A percentile compares a stretch with the other conserved stretches of the same genome.
phyloP scores from a whole-genome alignment of 2,329 filamentous ascomycete species.

The Colletotrichum scovillei region DNA sequence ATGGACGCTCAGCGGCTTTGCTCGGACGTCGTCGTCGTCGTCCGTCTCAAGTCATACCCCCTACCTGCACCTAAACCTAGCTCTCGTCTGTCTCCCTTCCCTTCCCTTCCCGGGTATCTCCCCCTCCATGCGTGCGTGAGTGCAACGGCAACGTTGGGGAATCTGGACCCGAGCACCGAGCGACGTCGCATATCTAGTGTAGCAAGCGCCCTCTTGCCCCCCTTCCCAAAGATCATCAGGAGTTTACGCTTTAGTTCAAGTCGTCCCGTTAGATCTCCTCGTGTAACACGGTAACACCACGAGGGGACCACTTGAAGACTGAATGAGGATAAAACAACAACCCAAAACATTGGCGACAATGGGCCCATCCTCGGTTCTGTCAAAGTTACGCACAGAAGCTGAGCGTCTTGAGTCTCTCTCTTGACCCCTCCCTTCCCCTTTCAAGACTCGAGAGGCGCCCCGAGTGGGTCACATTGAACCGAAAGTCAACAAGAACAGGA shows the following conservation, averaged over 20 bases:
- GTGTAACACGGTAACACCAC: conserved; percentile 4
- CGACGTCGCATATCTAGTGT: background rate
- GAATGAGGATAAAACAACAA: conserved; percentile 9
- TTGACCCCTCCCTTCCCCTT: background rate
- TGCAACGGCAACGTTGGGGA: conserved; percentile 4
- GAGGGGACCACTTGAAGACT: conserved; percentile 8
- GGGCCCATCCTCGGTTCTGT: background rate
- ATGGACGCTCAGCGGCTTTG: conserved; percentile 1
- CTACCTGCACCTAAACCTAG: background rate
- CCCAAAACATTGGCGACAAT: conserved; percentile 12
- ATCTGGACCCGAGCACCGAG: background rate
- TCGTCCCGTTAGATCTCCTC: background rate
- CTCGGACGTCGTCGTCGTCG: background rate
- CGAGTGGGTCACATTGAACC: background rate
- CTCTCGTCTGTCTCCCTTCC: background rate
- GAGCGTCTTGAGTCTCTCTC: background rate
- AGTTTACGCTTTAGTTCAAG: background rate
- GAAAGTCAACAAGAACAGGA: conserved; percentile 8
- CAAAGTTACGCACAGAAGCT: conserved; percentile 8
- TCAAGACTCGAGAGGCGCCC: background rate
- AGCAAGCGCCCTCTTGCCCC: background rate
- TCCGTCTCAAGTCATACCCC: background rate
- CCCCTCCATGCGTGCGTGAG: background rate
- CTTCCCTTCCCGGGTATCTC: background rate
- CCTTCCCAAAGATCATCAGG: conserved; percentile 14